These are phyloP conservation scores for Aspergillus sclerotialis DNA, from an alignment of 2,329 filamentous ascomycete species.

Conservation along the genomic window DNA sequence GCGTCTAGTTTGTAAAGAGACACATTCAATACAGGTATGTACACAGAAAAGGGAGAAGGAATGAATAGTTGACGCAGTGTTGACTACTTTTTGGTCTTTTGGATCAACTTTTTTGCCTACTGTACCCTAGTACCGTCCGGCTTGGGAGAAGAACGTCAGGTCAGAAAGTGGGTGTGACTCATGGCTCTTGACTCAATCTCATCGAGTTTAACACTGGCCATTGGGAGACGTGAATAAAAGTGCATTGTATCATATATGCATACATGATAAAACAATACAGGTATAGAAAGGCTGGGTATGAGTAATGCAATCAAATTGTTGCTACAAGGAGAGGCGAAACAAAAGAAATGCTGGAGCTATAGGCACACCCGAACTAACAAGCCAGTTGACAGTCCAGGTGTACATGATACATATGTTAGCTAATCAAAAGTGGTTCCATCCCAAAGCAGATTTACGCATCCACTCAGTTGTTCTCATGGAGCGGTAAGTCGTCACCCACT, in stretches of 20 bases:
- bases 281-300: not conserved
- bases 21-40: too few species aligned
- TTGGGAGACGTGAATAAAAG: too few species aligned
- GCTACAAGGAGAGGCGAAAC: slow-evolving; percentile 1
- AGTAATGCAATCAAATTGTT: slow-evolving; percentile 1
- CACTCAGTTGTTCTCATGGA: not conserved
- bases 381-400: slow-evolving; percentile 8
- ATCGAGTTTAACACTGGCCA: too few species aligned
- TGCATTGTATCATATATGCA: slow-evolving; percentile 8
- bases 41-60: too few species aligned
- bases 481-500: not conserved
- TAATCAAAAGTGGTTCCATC: not conserved
- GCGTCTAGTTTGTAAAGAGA: too few species aligned
- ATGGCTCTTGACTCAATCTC: too few species aligned
- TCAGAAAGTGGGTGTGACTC: too few species aligned
- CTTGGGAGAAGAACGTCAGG: too few species aligned
- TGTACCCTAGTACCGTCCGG: too few species aligned
- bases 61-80: too few species aligned
- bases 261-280: slow-evolving; percentile 1
- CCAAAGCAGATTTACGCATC: not conserved
- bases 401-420: not conserved
- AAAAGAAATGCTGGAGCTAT: slow-evolving; percentile 2
- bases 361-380: slow-evolving; percentile 7
- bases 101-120: too few species aligned
- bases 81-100: too few species aligned